Evolutionary conservation across 2,329 filamentous ascomycete species (phyloP).

Genomic region (Cadophora malorum): DNA sequence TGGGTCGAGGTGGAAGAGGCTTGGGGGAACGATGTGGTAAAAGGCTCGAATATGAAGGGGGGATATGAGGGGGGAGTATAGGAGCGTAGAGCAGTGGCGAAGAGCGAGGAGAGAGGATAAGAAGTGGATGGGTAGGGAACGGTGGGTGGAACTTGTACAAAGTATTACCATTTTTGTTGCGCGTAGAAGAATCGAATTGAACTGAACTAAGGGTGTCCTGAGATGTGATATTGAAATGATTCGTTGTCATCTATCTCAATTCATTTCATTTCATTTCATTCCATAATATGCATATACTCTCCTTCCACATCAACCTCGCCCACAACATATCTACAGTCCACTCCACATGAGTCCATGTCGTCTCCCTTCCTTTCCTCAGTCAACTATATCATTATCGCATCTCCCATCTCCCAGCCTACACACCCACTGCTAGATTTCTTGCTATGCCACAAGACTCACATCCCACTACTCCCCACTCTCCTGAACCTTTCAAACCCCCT

Average conservation of each 20-base stretch:
- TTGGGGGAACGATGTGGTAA: background rate
- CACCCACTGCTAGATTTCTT: too few relatives aligned
- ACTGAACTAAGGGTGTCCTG: background rate
- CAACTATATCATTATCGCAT: background rate
- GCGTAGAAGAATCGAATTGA: constrained; percentile 10
- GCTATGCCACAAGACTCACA: constrained; percentile 29
- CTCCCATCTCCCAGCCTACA: too few relatives aligned
- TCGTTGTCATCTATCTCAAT: background rate
- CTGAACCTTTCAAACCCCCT: constrained; percentile 41
- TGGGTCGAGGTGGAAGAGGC: background rate
- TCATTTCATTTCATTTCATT: too few relatives aligned
- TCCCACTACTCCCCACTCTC: constrained; percentile 39
- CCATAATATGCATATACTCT: background rate
- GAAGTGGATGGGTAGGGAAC: background rate
- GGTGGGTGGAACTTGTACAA: constrained; percentile 18
- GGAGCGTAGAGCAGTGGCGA: background rate
- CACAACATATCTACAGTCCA: constrained; percentile 11
- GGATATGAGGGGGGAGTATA: background rate
- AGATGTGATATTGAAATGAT: background rate
- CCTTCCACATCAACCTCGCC: background rate
- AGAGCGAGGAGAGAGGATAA: background rate
- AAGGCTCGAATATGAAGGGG: background rate
- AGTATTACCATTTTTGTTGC: constrained; percentile 11
- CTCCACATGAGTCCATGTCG: background rate
- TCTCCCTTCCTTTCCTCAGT: background rate